phyloP scores from a whole-genome alignment of 2,329 filamentous ascomycete genomes.

The Aspergillus sp. region DNA sequence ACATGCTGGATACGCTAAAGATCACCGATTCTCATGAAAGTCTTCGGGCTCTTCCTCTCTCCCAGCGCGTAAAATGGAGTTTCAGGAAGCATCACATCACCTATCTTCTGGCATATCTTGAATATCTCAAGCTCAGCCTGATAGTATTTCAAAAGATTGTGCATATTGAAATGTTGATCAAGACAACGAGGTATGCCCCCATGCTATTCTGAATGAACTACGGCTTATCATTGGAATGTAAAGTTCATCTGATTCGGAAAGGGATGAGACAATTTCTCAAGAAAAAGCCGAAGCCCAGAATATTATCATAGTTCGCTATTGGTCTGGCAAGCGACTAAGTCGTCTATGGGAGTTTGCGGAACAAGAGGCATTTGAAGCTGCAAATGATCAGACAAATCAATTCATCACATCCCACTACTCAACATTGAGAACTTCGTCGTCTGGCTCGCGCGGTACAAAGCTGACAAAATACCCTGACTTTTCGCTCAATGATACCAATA shows the following conservation, averaged over 20 bases:
- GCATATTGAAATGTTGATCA: slow-evolving; percentile 32
- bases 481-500: slow-evolving; percentile 30
- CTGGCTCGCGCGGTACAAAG: slow-evolving; percentile 3
- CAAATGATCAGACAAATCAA: slow-evolving; percentile 13
- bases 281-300: slow-evolving; percentile 40
- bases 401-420: slow-evolving; percentile 13
- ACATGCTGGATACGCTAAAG: slow-evolving; percentile 35
- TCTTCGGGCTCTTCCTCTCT: slow-evolving; percentile 20
- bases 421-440: slow-evolving; percentile 7
- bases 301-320: slow-evolving; percentile 40
- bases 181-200: slow-evolving; percentile 19
- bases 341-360: slow-evolving; percentile 31
- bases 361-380: slow-evolving; percentile 27
- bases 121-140: slow-evolving; percentile 37
- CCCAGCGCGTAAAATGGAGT: slow-evolving; percentile 36
- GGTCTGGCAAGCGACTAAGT: slow-evolving; percentile 34
- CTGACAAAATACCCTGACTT: slow-evolving; percentile 22
- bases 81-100: slow-evolving; percentile 39
- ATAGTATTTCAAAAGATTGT: slow-evolving; percentile 35
- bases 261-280: slow-evolving; percentile 30
- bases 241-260: too few relatives aligned
- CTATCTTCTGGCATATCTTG: slow-evolving; percentile 38
- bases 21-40: slow-evolving; percentile 18
- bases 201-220: slow-evolving; percentile 4
- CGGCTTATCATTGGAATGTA: too few relatives aligned